Conservation (phyloP, 2,329 filamentous ascomycete genomes). For the Ilyonectria sp. region DNA sequence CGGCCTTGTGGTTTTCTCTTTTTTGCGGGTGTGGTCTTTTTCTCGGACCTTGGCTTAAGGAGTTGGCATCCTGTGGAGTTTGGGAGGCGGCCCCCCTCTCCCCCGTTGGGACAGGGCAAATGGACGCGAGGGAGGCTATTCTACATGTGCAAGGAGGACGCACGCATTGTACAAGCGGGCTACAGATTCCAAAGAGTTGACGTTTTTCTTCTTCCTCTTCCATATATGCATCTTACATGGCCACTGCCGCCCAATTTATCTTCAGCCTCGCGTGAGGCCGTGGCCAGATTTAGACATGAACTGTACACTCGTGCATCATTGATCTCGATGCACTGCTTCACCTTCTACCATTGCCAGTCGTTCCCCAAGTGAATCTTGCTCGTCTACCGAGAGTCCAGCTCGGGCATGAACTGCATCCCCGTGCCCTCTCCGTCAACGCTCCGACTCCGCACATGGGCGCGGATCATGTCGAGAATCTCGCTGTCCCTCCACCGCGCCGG, state of each 20-base stretch:
- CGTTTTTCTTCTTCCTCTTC: conserved; percentile 8
- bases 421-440: conserved; percentile 58
- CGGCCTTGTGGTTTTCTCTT: conserved; percentile 27
- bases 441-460: conserved; percentile 82
- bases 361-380: too few species aligned
- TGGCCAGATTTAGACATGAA: neutral
- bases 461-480: conserved; percentile 82
- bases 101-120: conserved; percentile 3
- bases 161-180: conserved; percentile 4
- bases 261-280: neutral
- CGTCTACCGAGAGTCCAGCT: conserved; percentile 51
- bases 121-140: conserved; percentile 13
- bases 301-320: conserved; percentile 2
- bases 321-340: neutral
- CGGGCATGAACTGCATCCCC: conserved; percentile 73
- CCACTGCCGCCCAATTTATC: conserved; percentile 4
- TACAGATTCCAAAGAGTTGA: conserved; percentile 19
- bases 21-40: conserved; percentile 22
- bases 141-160: conserved; percentile 6
- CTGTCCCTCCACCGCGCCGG: conserved; percentile 88
- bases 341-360: neutral
- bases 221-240: conserved; percentile 31
- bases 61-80: conserved; percentile 37
- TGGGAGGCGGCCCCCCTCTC: conserved; percentile 3
- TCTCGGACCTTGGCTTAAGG: conserved; percentile 15